Evolutionary conservation across 2,329 filamentous ascomycete genomes (phyloP).

Genomic region (Fusarium clavum): DNA sequence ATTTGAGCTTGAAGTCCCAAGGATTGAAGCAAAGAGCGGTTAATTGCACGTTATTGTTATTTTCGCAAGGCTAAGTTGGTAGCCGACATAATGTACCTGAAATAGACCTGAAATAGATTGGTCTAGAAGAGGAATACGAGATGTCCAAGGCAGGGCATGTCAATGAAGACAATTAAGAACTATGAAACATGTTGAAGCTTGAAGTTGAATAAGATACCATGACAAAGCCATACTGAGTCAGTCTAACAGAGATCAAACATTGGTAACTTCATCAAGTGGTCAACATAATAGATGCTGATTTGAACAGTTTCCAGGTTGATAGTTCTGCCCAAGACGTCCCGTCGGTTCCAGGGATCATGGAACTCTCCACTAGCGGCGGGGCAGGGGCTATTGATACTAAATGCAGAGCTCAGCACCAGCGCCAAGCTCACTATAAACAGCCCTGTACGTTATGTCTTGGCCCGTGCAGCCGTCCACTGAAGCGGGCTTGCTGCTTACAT

Average conservation of each 20-base stretch:
- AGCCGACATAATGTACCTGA: constrained; percentile 8
- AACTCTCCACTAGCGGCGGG: constrained; percentile 3
- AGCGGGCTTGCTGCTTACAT: neutral
- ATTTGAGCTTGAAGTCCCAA: constrained; percentile 4
- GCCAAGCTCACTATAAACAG: constrained; percentile 34
- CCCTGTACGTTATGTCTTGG: neutral
- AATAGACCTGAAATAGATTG: constrained; percentile 28
- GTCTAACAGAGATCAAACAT: neutral
- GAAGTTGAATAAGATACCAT: neutral
- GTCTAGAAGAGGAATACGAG: constrained; percentile 15
- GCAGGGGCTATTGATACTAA: constrained; percentile 26
- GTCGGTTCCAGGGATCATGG: neutral
- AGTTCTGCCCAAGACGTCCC: neutral
- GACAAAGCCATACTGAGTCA: neutral
- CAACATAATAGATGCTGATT: neutral
- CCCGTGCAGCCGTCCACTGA: neutral
- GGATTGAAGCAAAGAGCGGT: constrained; percentile 16
- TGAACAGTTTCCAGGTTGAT: neutral
- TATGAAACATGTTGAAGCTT: neutral
- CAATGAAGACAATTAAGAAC: neutral
- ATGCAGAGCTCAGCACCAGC: constrained; percentile 27
- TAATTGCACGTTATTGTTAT: constrained; percentile 29
- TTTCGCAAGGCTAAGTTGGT: constrained; percentile 6
- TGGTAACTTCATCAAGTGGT: neutral
- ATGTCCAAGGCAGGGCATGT: neutral